Evolutionary conservation across 1,139 yeast species (phyloP).

Genomic region (Taphrina confusa): DNA sequence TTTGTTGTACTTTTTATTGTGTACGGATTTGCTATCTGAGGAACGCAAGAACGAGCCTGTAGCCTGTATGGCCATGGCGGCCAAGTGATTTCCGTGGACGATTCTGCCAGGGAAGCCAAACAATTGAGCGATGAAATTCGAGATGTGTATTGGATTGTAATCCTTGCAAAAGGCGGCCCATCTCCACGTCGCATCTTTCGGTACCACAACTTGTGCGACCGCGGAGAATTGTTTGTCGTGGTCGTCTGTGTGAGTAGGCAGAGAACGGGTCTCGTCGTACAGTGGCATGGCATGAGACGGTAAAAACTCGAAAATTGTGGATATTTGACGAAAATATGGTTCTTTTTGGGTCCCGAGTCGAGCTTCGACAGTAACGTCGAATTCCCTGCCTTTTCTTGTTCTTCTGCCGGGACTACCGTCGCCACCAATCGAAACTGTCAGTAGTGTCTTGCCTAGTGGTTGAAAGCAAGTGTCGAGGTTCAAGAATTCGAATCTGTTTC

Average conservation of each 20-base stretch:
- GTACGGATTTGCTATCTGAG: neutral
- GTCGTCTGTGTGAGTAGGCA: too few species aligned
- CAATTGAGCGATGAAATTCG: neutral
- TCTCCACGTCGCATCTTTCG: neutral
- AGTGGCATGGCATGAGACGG: constrained; percentile 3
- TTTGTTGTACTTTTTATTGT: neutral
- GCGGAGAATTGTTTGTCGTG: too few species aligned
- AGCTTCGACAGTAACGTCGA: neutral
- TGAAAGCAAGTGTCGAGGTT: neutral
- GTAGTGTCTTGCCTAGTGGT: neutral
- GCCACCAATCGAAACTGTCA: neutral
- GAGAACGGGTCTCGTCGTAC: neutral
- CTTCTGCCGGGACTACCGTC: neutral
- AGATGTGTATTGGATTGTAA: constrained; percentile 1
- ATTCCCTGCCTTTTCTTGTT: constrained; percentile 1
- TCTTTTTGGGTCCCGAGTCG: neutral
- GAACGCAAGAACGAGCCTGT: neutral
- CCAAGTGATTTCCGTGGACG: constrained; percentile 1
- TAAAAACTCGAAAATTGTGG: neutral
- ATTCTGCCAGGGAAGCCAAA: neutral
- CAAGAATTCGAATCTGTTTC: neutral
- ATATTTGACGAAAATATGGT: neutral
- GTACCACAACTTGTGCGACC: too few species aligned
- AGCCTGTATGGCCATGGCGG: neutral
- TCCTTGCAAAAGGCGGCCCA: constrained; percentile 1